phyloP scores from a whole-genome alignment of 768 basidiomycete species.

The Kockovaella imperatae region DNA sequence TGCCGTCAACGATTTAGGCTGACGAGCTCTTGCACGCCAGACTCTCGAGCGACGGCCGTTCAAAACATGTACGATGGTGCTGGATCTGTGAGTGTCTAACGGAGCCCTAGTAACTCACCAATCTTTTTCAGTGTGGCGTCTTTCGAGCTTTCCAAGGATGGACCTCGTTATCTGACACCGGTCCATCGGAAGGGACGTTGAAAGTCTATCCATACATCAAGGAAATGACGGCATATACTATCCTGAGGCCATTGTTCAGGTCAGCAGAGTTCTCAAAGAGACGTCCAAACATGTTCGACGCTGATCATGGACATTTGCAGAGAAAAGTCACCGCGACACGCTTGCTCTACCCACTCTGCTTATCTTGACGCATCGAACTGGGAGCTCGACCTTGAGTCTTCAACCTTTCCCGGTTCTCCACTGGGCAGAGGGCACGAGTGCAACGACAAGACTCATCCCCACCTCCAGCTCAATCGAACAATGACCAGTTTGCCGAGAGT shows the following conservation, averaged over 20 bases:
- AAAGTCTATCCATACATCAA: constrained; percentile 56
- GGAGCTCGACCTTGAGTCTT: constrained; percentile 52
- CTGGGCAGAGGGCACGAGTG: constrained; percentile 56
- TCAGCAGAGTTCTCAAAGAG: constrained; percentile 32
- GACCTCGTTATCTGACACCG: constrained; percentile 56
- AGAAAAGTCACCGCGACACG: neutral
- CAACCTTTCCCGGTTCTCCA: constrained; percentile 54
- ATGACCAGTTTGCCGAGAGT: constrained; percentile 58
- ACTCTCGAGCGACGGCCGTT: constrained; percentile 47
- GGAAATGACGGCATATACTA: constrained; percentile 55
- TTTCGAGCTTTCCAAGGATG: constrained; percentile 46
- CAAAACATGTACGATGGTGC: constrained; percentile 58
- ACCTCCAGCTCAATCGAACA: constrained; percentile 54
- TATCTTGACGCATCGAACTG: constrained; percentile 52
- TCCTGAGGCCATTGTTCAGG: constrained; percentile 63
- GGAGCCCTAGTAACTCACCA: neutral
- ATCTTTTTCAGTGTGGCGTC: constrained; percentile 29
- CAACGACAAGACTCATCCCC: constrained; percentile 55
- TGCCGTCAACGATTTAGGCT: neutral
- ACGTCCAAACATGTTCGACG: no score
- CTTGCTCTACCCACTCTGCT: constrained; percentile 9
- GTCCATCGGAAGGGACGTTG: constrained; percentile 58
- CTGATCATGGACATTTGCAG: no score
- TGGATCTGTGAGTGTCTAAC: constrained; percentile 10
- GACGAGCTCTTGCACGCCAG: neutral